Percentiles rank a stretch among this genome's conserved stretches.
Evolutionary conservation across 331 rosid genomes (phyloP).

Genomic region (Ulmus americana): DNA sequence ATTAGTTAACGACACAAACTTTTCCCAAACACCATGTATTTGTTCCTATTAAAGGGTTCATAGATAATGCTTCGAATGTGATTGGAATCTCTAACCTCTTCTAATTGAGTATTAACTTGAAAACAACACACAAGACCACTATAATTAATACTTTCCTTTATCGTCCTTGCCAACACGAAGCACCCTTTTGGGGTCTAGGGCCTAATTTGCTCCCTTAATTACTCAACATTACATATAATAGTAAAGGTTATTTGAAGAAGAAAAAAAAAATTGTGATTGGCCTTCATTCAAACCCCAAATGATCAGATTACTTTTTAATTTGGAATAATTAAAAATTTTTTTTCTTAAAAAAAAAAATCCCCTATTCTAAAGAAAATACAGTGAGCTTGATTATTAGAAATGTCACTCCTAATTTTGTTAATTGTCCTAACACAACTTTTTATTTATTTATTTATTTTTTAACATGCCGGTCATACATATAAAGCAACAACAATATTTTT

Average conservation of each 20-base stretch:
- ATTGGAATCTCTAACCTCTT: slow-evolving; percentile 4
- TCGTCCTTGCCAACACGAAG: background rate
- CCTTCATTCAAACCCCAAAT: background rate
- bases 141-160: background rate
- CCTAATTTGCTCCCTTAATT: background rate
- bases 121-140: background rate
- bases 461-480: too few species aligned
- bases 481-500: too few species aligned
- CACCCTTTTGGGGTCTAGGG: background rate
- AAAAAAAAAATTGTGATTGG: background rate
- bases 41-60: background rate
- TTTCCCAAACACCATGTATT: slow-evolving; percentile 36
- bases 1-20: slow-evolving; percentile 12
- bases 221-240: background rate
- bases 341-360: too few species aligned
- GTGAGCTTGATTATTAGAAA: too few species aligned
- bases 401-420: too few species aligned
- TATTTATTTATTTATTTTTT: too few species aligned
- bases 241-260: background rate
- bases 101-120: background rate
- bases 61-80: background rate
- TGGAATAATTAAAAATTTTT: too few species aligned
- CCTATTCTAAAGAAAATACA: too few species aligned
- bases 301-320: too few species aligned
- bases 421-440: too few species aligned